These are phyloP conservation scores for Metschnikowia lachancei DNA, from an alignment of 805 yeast genomes.

Conservation along the genomic window DNA sequence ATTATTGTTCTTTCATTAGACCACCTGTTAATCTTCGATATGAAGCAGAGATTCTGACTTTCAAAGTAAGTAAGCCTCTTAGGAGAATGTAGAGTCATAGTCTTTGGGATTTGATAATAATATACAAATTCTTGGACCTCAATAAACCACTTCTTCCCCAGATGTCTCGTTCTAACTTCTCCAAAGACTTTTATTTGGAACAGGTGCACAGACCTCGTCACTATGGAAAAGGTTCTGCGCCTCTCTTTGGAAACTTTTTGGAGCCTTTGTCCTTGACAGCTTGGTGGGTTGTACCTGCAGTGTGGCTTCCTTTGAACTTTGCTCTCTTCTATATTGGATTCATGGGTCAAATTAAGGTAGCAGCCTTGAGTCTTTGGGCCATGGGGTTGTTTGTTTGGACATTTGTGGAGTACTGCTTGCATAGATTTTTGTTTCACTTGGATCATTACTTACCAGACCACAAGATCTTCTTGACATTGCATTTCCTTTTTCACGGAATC, in stretches of 20 bases:
- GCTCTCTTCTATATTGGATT: conserved; percentile 61
- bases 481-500: conserved; percentile 90
- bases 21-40: too few species aligned
- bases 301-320: conserved; percentile 84
- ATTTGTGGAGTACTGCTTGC: conserved; percentile 79
- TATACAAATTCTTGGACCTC: conserved; percentile 84
- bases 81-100: too few species aligned
- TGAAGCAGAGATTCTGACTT: too few species aligned
- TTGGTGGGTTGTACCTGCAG: conserved; percentile 86
- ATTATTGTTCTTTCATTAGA: too few species aligned
- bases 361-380: conserved; percentile 57
- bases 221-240: conserved; percentile 96
- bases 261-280: conserved; percentile 91
- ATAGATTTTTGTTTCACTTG: conserved; percentile 89
- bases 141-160: conserved; percentile 78
- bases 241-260: conserved; percentile 87
- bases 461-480: conserved; percentile 70
- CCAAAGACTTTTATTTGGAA: conserved; percentile 87
- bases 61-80: too few species aligned
- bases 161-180: conserved; percentile 69
- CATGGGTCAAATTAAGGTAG: conserved; percentile 42
- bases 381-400: conserved; percentile 95
- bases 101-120: too few species aligned
- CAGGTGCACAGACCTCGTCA: conserved; percentile 98
- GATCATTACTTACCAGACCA: conserved; percentile 84